A percentile compares a stretch with the other conserved stretches of the same genome.
These are phyloP conservation scores for Rosa multiflora DNA, from an alignment of 306 rosid species.

Conservation along the genomic window DNA sequence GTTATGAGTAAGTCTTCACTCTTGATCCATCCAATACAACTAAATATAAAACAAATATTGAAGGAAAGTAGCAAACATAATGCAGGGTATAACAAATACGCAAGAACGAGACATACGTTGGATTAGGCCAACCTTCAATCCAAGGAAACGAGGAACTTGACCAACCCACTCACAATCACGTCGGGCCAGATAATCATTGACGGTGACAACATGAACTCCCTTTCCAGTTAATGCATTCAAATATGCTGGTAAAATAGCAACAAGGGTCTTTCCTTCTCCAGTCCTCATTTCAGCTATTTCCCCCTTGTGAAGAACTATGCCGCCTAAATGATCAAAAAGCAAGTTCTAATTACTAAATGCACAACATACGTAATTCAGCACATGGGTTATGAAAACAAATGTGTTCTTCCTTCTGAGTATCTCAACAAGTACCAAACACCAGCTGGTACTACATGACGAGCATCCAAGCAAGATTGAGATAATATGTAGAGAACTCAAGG, in stretches of 20 bases:
- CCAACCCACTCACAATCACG: constrained; percentile 99
- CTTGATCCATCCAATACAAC: constrained; percentile 13
- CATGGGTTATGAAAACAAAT: background rate
- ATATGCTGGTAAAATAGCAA: constrained; percentile 94
- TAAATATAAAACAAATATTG: background rate
- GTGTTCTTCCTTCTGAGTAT: background rate
- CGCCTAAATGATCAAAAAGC: constrained; percentile 54
- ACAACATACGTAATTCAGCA: background rate
- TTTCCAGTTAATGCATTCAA: constrained; percentile 87
- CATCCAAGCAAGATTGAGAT: background rate
- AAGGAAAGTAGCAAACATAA: background rate
- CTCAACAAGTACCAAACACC: background rate
- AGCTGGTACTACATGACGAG: background rate
- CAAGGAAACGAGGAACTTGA: constrained; percentile 98
- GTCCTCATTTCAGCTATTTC: constrained; percentile 99
- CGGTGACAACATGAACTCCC: constrained; percentile 96
- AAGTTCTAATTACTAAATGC: constrained; percentile 15
- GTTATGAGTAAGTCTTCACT: background rate
- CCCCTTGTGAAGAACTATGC: constrained; percentile 97
- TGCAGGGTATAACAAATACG: constrained; percentile 8
- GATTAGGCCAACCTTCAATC: constrained; percentile 99
- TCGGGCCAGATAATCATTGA: constrained; percentile 93
- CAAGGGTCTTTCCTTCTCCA: constrained; percentile 98
- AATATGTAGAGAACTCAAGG: background rate
- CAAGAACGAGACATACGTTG: constrained; percentile 81